Evolutionary conservation across 1,284 basidiomycete species (phyloP).

Genomic region (Ceratobasidium sp.): DNA sequence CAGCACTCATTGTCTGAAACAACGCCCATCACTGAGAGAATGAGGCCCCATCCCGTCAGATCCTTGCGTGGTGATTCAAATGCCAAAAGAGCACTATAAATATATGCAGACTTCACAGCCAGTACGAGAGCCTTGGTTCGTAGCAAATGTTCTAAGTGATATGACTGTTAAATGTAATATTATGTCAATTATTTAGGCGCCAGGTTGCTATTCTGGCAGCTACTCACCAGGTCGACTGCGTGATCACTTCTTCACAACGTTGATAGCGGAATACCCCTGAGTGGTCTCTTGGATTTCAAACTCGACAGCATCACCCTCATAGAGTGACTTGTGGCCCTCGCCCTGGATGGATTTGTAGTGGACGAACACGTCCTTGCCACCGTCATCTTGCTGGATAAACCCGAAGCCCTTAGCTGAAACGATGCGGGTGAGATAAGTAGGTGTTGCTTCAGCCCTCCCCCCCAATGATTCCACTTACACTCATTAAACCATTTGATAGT

Average conservation of each 20-base stretch:
- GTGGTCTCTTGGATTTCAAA: conserved; percentile 26
- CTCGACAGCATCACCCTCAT: conserved; percentile 43
- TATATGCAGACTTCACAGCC: conserved; percentile 2
- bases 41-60: not conserved
- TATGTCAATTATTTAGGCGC: not conserved
- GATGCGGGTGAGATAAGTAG: not conserved
- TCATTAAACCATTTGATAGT: conserved; percentile 44
- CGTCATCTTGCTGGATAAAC: conserved; percentile 37
- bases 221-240: not conserved
- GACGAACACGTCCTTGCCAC: conserved; percentile 41
- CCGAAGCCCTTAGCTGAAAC: conserved; percentile 43
- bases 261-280: conserved; percentile 25
- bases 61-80: not conserved
- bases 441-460: not conserved
- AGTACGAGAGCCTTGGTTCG: conserved; percentile 2
- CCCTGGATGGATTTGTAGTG: conserved; percentile 39
- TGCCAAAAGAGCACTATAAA: conserved; percentile 27
- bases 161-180: not conserved
- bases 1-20: conserved; percentile 37
- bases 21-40: not conserved
- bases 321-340: conserved; percentile 39
- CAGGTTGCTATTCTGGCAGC: not conserved
- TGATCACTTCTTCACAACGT: conserved; percentile 40
- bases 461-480: conserved; percentile 3
- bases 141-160: conserved; percentile 3